These are phyloP conservation scores for Globisporangium echinulatum DNA, from an alignment of 352 stramenopile genomes.

Conservation along the genomic window DNA sequence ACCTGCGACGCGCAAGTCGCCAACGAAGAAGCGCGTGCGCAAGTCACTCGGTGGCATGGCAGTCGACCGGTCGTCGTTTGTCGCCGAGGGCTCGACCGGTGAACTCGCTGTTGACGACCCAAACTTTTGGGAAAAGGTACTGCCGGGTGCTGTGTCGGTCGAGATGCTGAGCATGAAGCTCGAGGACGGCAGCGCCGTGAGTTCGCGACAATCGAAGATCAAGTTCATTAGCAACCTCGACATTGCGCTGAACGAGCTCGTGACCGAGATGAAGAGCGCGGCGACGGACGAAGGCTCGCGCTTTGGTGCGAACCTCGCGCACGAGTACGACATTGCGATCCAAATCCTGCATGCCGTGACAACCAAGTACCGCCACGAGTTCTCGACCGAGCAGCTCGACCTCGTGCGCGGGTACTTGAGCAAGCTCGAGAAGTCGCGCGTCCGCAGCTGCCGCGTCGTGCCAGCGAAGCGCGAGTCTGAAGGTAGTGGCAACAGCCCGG, in stretches of 20 bases:
- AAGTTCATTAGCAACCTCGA: conserved; percentile 88
- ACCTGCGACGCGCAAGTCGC: conserved; percentile 26
- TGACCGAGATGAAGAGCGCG: conserved; percentile 51
- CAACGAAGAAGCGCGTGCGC: conserved; percentile 41
- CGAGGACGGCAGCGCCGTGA: conserved; percentile 80
- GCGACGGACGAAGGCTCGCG: conserved; percentile 43
- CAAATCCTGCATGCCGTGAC: conserved; percentile 73
- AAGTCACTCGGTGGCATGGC: conserved; percentile 79
- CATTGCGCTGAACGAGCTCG: conserved; percentile 64
- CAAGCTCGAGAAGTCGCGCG: conserved; percentile 78
- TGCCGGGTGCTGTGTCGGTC: conserved; percentile 77
- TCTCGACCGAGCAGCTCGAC: conserved; percentile 78
- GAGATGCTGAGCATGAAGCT: conserved; percentile 85
- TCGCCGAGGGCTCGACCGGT: conserved; percentile 85
- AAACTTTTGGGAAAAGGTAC: conserved; percentile 95
- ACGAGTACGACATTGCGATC: conserved; percentile 86
- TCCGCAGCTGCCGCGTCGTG: conserved; percentile 61
- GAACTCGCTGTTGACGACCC: conserved; percentile 94
- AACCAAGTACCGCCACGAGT: conserved; percentile 73
- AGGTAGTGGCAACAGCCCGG: background rate
- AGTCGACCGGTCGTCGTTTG: conserved; percentile 87
- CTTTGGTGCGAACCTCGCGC: conserved; percentile 51
- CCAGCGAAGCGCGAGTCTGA: conserved; percentile 27
- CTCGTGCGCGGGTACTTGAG: conserved; percentile 65
- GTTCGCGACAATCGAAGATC: conserved; percentile 76